phyloP scores from a whole-genome alignment of 371 early-diverging fungal species.

The Mucor mucedo region DNA sequence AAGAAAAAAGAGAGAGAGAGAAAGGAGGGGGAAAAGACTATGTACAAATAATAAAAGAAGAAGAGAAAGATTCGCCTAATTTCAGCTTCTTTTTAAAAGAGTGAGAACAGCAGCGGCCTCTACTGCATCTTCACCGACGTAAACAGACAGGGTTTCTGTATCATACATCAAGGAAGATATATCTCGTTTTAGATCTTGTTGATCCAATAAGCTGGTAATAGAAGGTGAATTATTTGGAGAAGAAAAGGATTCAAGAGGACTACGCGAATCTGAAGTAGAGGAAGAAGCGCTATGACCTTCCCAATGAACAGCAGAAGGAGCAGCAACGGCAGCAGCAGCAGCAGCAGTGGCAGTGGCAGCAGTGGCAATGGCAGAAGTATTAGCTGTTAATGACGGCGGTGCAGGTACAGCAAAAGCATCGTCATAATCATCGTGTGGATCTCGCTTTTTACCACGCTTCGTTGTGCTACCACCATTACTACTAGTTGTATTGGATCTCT shows the following conservation, averaged over 20 bases:
- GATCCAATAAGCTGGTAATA: background rate
- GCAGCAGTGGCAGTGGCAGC: background rate
- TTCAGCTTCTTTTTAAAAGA: constrained; percentile 44
- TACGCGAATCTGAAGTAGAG: constrained; percentile 28
- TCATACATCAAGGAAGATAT: constrained; percentile 9
- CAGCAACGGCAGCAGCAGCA: background rate
- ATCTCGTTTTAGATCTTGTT: constrained; percentile 2
- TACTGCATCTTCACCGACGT: constrained; percentile 44
- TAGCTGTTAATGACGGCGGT: background rate
- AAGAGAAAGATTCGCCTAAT: background rate
- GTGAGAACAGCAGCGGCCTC: constrained; percentile 52
- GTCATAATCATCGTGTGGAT: constrained; percentile 6
- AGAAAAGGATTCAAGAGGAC: constrained; percentile 30
- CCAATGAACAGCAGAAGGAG: background rate
- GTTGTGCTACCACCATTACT: background rate
- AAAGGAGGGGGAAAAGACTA: constrained; percentile 13
- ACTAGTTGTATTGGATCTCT: constrained; percentile 5
- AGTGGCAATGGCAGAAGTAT: background rate
- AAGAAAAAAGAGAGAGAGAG: constrained; percentile 2
- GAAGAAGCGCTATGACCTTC: constrained; percentile 28
- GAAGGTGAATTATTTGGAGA: constrained; percentile 22
- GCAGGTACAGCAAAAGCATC: constrained; percentile 18
- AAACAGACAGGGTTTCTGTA: constrained; percentile 20
- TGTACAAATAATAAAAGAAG: constrained; percentile 7
- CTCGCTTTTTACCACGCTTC: constrained; percentile 8